A percentile compares a stretch with the other conserved stretches of the same genome.
Conservation (phyloP, 139 green algal species). For the Micromonas commoda region DNA sequence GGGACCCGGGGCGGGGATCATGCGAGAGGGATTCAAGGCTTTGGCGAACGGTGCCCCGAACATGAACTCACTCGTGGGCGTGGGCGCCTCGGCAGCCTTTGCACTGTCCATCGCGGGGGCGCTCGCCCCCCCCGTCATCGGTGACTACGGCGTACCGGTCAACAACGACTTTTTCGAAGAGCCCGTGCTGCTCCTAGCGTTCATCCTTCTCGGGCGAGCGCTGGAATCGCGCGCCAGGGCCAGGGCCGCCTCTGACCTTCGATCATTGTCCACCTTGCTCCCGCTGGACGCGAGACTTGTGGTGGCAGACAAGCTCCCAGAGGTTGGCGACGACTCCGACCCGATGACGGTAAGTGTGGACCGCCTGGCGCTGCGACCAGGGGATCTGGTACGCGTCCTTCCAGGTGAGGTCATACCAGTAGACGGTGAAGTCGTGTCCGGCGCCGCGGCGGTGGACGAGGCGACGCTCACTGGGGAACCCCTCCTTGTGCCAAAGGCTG, state of each 20-base stretch:
- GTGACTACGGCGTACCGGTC: slow-evolving; percentile 49
- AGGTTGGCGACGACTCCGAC: background rate
- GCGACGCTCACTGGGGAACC: slow-evolving; percentile 76
- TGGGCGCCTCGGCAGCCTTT: slow-evolving; percentile 83
- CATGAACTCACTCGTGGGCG: slow-evolving; percentile 94
- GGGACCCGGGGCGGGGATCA: slow-evolving; percentile 67
- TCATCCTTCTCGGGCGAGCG: slow-evolving; percentile 81
- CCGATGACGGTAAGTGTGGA: slow-evolving; percentile 3
- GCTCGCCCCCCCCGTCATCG: slow-evolving; percentile 52
- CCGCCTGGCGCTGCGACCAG: background rate
- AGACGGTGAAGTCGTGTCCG: slow-evolving; percentile 71
- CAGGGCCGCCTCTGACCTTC: slow-evolving; percentile 75
- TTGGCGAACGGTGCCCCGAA: slow-evolving; percentile 67
- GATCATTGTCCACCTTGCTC: slow-evolving; percentile 76
- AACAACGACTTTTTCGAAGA: slow-evolving; percentile 82
- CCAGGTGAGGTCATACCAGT: slow-evolving; percentile 83
- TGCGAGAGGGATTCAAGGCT: slow-evolving; percentile 58
- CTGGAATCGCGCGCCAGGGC: slow-evolving; percentile 91
- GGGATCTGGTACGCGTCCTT: slow-evolving; percentile 76
- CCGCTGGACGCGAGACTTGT: slow-evolving; percentile 64
- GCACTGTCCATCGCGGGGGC: slow-evolving; percentile 65
- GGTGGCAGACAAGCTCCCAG: slow-evolving; percentile 34
- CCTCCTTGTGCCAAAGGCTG: slow-evolving; percentile 45
- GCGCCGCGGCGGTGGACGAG: slow-evolving; percentile 71
- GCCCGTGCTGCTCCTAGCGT: slow-evolving; percentile 90